These are phyloP conservation scores for Gossypium sturtianum DNA, from an alignment of 345 rosid genomes.

Conservation along the genomic window DNA sequence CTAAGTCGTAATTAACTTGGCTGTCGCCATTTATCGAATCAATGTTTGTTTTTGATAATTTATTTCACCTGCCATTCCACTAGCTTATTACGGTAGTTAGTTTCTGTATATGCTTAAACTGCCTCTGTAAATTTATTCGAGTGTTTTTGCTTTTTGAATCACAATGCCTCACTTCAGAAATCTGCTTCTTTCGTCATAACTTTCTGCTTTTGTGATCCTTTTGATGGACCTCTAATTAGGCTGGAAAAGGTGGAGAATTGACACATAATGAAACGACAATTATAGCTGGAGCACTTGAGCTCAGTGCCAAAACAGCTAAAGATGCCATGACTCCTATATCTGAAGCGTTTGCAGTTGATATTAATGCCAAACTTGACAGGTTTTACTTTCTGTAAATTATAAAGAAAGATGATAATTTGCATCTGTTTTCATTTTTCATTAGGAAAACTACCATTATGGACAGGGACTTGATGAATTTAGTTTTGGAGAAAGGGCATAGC, in stretches of 20 bases:
- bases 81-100: background rate
- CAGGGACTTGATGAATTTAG: slow-evolving; percentile 39
- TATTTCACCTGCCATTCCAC: background rate
- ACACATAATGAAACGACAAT: slow-evolving; percentile 96
- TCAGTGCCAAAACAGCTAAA: slow-evolving; percentile 68
- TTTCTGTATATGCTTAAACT: background rate
- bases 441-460: background rate
- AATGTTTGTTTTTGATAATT: background rate
- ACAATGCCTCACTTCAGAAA: slow-evolving; percentile 7
- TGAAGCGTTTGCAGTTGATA: slow-evolving; percentile 77
- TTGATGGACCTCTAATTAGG: slow-evolving; percentile 36
- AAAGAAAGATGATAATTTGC: background rate
- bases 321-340: slow-evolving; percentile 90
- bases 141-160: background rate
- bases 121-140: background rate
- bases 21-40: background rate
- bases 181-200: background rate
- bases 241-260: slow-evolving; percentile 97
- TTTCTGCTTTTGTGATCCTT: slow-evolving; percentile 7
- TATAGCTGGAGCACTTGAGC: slow-evolving; percentile 98
- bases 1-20: background rate
- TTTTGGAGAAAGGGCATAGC: slow-evolving; percentile 97
- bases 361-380: slow-evolving; percentile 82
- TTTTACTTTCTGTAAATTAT: slow-evolving; percentile 16
- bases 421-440: background rate